Conservation (phyloP, 2,329 filamentous ascomycete species). For the Emergomyces africanus region DNA sequence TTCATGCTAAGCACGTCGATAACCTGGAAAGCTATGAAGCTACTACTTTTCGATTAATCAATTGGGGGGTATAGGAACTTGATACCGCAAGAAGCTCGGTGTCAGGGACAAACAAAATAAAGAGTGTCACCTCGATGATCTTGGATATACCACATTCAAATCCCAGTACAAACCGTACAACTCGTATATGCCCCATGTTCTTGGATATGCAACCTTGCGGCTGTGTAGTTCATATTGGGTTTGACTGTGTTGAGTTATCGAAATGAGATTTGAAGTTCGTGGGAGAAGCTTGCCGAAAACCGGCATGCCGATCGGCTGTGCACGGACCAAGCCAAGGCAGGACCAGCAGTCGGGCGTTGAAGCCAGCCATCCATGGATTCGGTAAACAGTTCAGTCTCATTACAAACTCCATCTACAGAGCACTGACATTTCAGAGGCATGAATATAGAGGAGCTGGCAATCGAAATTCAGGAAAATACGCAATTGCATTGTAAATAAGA, state of each 20-base stretch:
- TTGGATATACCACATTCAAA: no score
- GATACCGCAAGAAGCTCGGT: no score
- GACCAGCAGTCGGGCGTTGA: not conserved
- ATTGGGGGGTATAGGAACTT: no score
- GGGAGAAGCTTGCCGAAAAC: no score
- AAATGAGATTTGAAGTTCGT: no score
- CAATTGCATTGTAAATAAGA: not conserved
- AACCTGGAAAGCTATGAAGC: no score
- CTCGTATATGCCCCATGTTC: not conserved
- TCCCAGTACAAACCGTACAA: not conserved
- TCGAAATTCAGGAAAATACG: not conserved
- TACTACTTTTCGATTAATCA: no score
- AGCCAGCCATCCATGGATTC: not conserved
- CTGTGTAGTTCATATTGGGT: not conserved
- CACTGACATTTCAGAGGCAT: not conserved
- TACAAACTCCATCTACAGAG: no score
- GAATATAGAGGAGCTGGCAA: not conserved
- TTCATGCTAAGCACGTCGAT: no score
- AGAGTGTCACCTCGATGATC: no score
- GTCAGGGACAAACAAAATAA: no score
- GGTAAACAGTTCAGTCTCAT: not conserved
- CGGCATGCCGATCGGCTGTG: not conserved
- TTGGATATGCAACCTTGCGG: not conserved
- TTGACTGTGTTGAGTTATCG: not conserved
- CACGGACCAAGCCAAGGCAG: not conserved